phyloP scores from a whole-genome alignment of 2,329 filamentous ascomycete species.

The Botryosphaeria agaves region DNA sequence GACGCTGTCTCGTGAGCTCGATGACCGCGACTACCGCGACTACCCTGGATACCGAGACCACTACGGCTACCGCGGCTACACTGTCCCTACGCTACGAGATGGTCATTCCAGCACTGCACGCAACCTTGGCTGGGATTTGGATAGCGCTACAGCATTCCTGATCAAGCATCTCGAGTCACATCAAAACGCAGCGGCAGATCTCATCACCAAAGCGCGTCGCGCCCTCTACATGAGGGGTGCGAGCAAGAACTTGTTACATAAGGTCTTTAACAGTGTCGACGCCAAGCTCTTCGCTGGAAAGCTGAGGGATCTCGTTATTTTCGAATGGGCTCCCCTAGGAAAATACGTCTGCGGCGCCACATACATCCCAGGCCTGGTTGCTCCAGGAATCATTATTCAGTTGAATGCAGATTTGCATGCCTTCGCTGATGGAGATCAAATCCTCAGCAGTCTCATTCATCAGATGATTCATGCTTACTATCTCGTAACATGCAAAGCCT shows the following conservation, averaged over 20 bases:
- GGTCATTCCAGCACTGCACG: too few species aligned
- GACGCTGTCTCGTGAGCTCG: too few species aligned
- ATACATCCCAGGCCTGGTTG: constrained; percentile 13
- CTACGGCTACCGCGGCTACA: too few species aligned
- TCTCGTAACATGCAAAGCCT: constrained; percentile 21
- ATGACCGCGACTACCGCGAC: too few species aligned
- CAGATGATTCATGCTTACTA: constrained; percentile 30
- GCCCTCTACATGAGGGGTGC: constrained; percentile 2
- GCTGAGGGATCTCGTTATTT: constrained; percentile 19
- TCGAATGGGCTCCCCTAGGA: constrained; percentile 13
- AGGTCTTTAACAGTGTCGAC: constrained; percentile 19
- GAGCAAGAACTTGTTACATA: neutral
- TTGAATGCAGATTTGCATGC: constrained; percentile 11
- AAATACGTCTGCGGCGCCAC: constrained; percentile 17
- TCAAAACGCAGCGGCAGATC: too few species aligned
- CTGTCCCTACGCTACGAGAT: too few species aligned
- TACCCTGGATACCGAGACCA: too few species aligned
- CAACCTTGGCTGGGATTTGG: constrained; percentile 21
- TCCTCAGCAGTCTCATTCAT: constrained; percentile 21
- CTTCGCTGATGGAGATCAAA: constrained; percentile 12
- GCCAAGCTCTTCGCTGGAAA: constrained; percentile 18
- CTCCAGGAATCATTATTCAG: constrained; percentile 5
- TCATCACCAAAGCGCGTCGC: constrained; percentile 2
- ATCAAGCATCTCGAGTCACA: constrained; percentile 17
- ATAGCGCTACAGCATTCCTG: constrained; percentile 23